Percentiles rank a stretch among this genome's conserved stretches.
Conservation (phyloP, 1,139 yeast genomes). For the Wickerhamomyces sp. region DNA sequence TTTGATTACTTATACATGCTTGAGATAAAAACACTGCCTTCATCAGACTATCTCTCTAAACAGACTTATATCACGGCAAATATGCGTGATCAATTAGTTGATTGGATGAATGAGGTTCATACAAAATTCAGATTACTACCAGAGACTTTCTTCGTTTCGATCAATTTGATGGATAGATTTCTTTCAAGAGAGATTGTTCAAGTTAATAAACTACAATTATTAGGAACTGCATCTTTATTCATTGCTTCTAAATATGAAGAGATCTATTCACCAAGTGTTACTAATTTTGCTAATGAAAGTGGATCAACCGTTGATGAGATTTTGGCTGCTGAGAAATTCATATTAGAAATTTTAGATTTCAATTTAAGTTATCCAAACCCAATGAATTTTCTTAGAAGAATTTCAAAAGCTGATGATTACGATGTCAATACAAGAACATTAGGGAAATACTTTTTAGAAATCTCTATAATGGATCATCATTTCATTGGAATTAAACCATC, state of each 20-base stretch:
- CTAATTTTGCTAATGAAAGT: constrained; percentile 83
- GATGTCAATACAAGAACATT: constrained; percentile 89
- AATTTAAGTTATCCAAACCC: constrained; percentile 90
- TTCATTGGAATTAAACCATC: constrained; percentile 80
- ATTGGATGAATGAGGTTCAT: constrained; percentile 95
- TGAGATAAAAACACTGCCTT: constrained; percentile 75
- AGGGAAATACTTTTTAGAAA: constrained; percentile 84
- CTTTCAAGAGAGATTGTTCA: constrained; percentile 77
- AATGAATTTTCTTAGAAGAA: constrained; percentile 87
- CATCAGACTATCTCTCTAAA: constrained; percentile 64
- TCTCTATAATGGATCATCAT: constrained; percentile 74
- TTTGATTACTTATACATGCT: constrained; percentile 73
- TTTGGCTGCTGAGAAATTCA: constrained; percentile 79
- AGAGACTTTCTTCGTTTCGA: constrained; percentile 84
- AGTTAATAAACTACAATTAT: constrained; percentile 77
- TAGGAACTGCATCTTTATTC: constrained; percentile 86
- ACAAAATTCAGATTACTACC: constrained; percentile 80
- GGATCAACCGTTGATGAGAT: constrained; percentile 87
- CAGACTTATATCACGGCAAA: constrained; percentile 78
- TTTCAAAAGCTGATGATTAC: constrained; percentile 92
- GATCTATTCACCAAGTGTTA: constrained; percentile 84
- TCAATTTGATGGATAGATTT: constrained; percentile 88
- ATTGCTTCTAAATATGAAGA: constrained; percentile 96
- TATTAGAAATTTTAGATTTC: constrained; percentile 70
- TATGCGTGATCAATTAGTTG: constrained; percentile 85